Evolutionary conservation across 2,329 filamentous ascomycete species (phyloP), one percentile per base, ranked within the genome.

Genomic region (Ophiostoma populinum): DNA sequence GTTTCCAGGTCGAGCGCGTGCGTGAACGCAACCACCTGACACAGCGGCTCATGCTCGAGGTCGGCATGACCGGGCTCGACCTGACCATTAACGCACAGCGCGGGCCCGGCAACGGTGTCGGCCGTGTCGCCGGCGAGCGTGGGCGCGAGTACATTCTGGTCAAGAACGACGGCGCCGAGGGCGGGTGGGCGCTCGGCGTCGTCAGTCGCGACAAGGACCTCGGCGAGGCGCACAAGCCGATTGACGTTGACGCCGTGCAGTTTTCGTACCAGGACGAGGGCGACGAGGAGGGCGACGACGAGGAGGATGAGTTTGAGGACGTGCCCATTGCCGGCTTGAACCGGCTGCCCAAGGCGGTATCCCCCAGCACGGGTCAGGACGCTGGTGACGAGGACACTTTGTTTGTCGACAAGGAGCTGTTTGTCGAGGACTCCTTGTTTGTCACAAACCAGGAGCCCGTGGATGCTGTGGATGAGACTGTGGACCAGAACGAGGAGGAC

Each of bases 71-170:
- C 15, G 76, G 71, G 13, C 70, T 76, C 12, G 80, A 87, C 47
- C 59, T 76, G 25, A 77, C 80, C 17, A 67, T 82, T 36, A 32
- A 32, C 30, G 18, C 20, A 22, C 15, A 12, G 30, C n/a, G n/a
- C n/a, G n/a, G 30, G 3, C 30, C 30, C 7, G 30, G 30, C 13
- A 20, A 20, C 30, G 63, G 69, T 7, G 67, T 63, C 33, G 70
- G 92, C 44, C 67, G 83, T 34, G 70, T 93, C 44, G 78, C 80
- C 11, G 74, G 90, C 33, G 90, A 98, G 50, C 83, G 76, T 48
- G 81, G 83, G 11, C 76, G 82, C 48, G 90, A 98, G 53, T 98
- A 98, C 49, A 86, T 98, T 10, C 61, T 98, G 4, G 86, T 98
- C 25, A 92, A 90, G 56, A 95, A 95, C 47, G 83, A 92, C 29